Percentiles rank a stretch among this genome's conserved stretches.
These are phyloP conservation scores for Metrosideros polymorpha DNA, from an alignment of 441 rosid genomes.

Conservation along the genomic window DNA sequence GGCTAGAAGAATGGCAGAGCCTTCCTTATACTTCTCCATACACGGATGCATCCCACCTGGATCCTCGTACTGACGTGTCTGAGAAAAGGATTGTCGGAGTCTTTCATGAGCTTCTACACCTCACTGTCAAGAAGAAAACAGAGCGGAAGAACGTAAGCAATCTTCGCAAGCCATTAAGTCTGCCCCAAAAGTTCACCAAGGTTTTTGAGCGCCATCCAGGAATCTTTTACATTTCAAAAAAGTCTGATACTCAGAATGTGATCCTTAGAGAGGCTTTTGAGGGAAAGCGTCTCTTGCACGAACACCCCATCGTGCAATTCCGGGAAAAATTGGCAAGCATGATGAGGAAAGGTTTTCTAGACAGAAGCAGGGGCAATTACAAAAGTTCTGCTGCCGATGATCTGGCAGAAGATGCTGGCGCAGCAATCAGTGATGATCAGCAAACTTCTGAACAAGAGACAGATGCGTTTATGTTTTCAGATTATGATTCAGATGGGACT, in stretches of 20 bases:
- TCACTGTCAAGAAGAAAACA: constrained; percentile 50
- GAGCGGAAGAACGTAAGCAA: constrained; percentile 72
- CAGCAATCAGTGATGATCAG: neutral
- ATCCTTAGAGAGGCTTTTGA: constrained; percentile 76
- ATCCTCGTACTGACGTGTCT: constrained; percentile 67
- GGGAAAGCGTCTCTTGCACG: constrained; percentile 29
- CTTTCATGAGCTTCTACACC: constrained; percentile 85
- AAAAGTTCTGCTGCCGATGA: constrained; percentile 1
- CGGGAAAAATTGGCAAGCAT: constrained; percentile 34
- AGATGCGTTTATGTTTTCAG: constrained; percentile 13
- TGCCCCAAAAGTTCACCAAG: constrained; percentile 82
- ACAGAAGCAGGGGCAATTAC: constrained; percentile 56
- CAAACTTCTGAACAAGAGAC: constrained; percentile 18
- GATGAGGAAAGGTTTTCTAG: constrained; percentile 55
- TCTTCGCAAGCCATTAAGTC: constrained; percentile 53
- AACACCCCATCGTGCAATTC: constrained; percentile 45
- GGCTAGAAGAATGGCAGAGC: constrained; percentile 85
- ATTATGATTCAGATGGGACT: constrained; percentile 27
- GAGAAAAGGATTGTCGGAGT: constrained; percentile 85
- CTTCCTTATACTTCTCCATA: constrained; percentile 82
- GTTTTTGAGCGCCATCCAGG: constrained; percentile 84
- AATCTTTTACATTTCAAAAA: constrained; percentile 67
- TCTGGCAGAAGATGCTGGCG: neutral
- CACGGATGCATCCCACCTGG: constrained; percentile 49
- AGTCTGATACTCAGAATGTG: constrained; percentile 58